Evolutionary conservation across 441 rosid genomes (phyloP), one percentile per base, ranked within the genome.

Genomic region (Cnidoscolus chayamansa): DNA sequence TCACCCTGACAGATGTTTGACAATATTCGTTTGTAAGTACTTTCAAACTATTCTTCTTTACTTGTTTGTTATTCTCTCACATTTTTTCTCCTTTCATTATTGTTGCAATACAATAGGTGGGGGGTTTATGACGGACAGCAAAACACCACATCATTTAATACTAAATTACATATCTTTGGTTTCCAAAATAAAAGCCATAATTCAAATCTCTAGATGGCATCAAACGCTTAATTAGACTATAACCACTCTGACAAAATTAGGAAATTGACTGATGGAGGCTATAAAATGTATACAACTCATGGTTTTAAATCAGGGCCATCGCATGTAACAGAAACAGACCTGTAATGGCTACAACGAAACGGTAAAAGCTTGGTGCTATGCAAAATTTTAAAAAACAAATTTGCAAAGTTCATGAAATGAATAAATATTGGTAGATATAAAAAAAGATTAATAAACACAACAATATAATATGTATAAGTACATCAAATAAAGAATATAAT

Each of bases 1-100:
- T 87, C 93, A 37, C 90, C 88, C 93, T 89, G 81, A 78, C 61
- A 71, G 13, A 40, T 78, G 10, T 55, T 19, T 48, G 19, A 10
- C 16, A 74, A 60, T 66, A 58, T 25, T 61, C 47, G 25, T 25
- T 25, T 25, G 25, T 25, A 25, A 25, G 25, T 25, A 25, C 25
- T 47, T 10, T 50, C 2, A 7, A 32, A 70, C 67, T 63, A 58
- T 13, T 60, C 45, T 45, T 48, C 45, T 2, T 71, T 61, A 61
- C 49, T 15, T 17, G 4, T 61, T 35, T 25, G 1, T 30, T 58
- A 2, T 9, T 69, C 12, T 10, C 20, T 54, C 56, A 30, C 15
- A 11, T 7, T 7, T 50, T 49, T 25, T 30, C 50, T 8, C 0
- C 31, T n/a, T 58, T 19, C 10, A 47, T 30, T 49, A 15, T 16